These are phyloP conservation scores for Cicer chorassanicum DNA, from an alignment of 306 rosid genomes.

Conservation along the genomic window DNA sequence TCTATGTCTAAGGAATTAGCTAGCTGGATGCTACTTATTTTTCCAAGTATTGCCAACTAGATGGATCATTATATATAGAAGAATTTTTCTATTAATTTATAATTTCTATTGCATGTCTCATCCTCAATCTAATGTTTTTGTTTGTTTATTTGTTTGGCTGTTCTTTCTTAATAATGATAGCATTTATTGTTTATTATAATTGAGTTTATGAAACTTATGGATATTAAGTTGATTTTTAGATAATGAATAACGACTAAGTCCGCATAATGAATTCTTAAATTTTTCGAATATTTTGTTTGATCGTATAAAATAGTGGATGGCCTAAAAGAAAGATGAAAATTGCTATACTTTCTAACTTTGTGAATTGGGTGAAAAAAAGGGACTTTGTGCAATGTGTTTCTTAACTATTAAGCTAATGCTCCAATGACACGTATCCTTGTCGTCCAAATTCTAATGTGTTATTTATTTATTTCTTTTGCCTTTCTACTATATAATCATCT, in stretches of 20 bases:
- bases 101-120: background rate
- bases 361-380: slow-evolving; percentile 9
- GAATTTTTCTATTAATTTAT: background rate
- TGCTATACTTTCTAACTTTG: background rate
- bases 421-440: slow-evolving; percentile 32
- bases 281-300: background rate
- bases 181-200: background rate
- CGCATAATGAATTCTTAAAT: background rate
- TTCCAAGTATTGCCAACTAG: slow-evolving; percentile 9
- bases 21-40: slow-evolving; percentile 60
- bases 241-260: background rate
- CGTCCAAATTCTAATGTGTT: slow-evolving; percentile 27
- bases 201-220: background rate
- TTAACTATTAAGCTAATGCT: slow-evolving; percentile 46
- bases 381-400: slow-evolving; percentile 39
- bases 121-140: background rate
- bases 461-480: slow-evolving; percentile 4
- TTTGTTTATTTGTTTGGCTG: background rate
- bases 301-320: background rate
- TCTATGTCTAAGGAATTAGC: slow-evolving; percentile 60
- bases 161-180: background rate
- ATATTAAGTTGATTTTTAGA: slow-evolving; percentile 14
- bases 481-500: slow-evolving; percentile 42
- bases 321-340: background rate
- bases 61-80: background rate